A percentile compares a stretch with the other conserved stretches of the same genome.
Conservation (phyloP, 202 grass and related monocot species). For the Panicum virgatum region DNA sequence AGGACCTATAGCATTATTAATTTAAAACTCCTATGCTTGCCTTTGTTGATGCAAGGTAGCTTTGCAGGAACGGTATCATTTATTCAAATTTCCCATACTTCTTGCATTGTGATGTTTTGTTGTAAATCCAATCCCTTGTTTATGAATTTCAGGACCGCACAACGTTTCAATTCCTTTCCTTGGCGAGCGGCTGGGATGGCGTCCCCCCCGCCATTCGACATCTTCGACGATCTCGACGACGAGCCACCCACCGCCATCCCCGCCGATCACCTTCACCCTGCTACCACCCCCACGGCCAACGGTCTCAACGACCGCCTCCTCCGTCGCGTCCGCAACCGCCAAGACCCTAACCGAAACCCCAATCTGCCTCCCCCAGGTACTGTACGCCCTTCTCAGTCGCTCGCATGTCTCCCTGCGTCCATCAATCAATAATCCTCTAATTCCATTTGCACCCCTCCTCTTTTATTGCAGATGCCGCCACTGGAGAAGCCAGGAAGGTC, state of each 20-base stretch:
- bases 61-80: no score
- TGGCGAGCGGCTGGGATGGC: conserved; percentile 2
- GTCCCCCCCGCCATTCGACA: conserved; percentile 41
- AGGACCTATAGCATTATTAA: no score
- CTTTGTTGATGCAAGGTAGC: no score
- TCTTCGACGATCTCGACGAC: conserved; percentile 38
- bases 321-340: conserved; percentile 44
- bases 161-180: not conserved
- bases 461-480: no score
- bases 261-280: not conserved
- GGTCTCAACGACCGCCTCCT: conserved; percentile 75
- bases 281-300: conserved; percentile 43
- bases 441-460: no score
- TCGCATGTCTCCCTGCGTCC: no score
- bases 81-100: no score
- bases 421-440: no score
- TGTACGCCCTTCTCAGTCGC: not conserved
- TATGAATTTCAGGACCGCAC: no score
- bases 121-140: no score
- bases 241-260: not conserved
- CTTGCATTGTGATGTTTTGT: no score
- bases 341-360: conserved; percentile 50
- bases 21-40: no score
- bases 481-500: conserved; percentile 38
- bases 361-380: conserved; percentile 7